These are phyloP conservation scores for Fusarium nematophilum DNA, from an alignment of 2,329 filamentous ascomycete genomes.

Conservation along the genomic window DNA sequence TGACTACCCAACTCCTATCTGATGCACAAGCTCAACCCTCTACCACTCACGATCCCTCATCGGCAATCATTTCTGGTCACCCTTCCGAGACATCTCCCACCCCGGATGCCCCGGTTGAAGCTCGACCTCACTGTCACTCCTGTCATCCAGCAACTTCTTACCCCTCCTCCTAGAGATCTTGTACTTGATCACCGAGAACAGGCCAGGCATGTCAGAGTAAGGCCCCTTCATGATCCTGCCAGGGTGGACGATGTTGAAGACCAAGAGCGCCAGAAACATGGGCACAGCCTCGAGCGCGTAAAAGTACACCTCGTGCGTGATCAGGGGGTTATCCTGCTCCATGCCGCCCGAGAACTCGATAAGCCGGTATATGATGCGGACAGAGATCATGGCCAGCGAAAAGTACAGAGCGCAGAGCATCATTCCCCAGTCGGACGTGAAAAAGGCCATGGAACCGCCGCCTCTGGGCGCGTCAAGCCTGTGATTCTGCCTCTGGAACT, in stretches of 20 bases:
- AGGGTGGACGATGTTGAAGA: slow-evolving; percentile 57
- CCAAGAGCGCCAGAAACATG: slow-evolving; percentile 56
- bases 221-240: slow-evolving; percentile 44
- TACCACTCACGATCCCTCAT: not conserved
- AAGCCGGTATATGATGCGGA: slow-evolving; percentile 66
- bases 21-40: no score
- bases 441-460: not conserved
- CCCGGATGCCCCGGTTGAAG: not conserved
- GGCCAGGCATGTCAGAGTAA: slow-evolving; percentile 31
- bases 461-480: not conserved
- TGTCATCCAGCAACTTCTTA: slow-evolving; percentile 26
- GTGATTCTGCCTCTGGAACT: slow-evolving; percentile 29
- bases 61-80: not conserved
- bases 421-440: slow-evolving; percentile 19
- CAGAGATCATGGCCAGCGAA: slow-evolving; percentile 50
- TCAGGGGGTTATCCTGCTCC: slow-evolving; percentile 31
- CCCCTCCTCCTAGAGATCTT: slow-evolving; percentile 6
- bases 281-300: slow-evolving; percentile 57
- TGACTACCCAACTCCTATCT: no score
- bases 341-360: slow-evolving; percentile 60
- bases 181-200: slow-evolving; percentile 17
- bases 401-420: slow-evolving; percentile 48
- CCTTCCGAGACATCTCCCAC: not conserved
- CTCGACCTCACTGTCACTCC: slow-evolving; percentile 30
- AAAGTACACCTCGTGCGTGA: slow-evolving; percentile 57